Base-by-base conservation (phyloP, 2,329 filamentous ascomycete genomes). In the Aspergillus chevalieri region DNA sequence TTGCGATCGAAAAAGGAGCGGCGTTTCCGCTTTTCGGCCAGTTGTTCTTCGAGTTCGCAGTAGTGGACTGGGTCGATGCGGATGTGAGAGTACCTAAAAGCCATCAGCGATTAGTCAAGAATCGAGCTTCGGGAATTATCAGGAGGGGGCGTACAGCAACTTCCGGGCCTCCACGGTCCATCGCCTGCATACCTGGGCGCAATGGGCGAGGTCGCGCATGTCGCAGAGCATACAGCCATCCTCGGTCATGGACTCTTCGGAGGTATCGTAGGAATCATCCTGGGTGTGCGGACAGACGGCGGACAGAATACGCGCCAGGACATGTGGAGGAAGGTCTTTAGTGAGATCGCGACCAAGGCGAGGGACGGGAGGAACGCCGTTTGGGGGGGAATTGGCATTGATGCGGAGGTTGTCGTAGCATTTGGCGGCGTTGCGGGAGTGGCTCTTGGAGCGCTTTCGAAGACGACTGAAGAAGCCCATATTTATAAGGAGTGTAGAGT, bases 51-150 rank as follows among this genome's bases (percentile, higher is more conserved):
- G 60, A 87, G 85, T 56, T 87, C 83, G 75, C 92, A 97, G 73
- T 95, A 96, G 71, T 97, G 92, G 28, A 96, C 91, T 15, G 87
- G 82, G 66, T 97, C 92, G 66, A 97, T 93, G 52, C 91, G 87
- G 57, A 97, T 84, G 74, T 89, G 91, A 62, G 85, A 84, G 68
- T 94, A 95, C 57, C 89, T 94, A 24, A 21, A 49, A 36, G 21
- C 21, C 21, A 22, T 22, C 8, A 8, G 17, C n/a, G 2, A 5
- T 22, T 4, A 22, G 21, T 22, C 21, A 6, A 22, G 21, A 22
- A 22, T 22, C 21, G 6, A 6, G 21, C 21, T 22, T 22, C 21
- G 21, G 6, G 3, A 6, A 6, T 2, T 22, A 22, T 22, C n/a
- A 15, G 17, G 17, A 22, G 4, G 19, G 9, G 6, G 79, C 86